Base-by-base conservation (phyloP, 441 rosid species). In the Biscutella laevigata region DNA sequence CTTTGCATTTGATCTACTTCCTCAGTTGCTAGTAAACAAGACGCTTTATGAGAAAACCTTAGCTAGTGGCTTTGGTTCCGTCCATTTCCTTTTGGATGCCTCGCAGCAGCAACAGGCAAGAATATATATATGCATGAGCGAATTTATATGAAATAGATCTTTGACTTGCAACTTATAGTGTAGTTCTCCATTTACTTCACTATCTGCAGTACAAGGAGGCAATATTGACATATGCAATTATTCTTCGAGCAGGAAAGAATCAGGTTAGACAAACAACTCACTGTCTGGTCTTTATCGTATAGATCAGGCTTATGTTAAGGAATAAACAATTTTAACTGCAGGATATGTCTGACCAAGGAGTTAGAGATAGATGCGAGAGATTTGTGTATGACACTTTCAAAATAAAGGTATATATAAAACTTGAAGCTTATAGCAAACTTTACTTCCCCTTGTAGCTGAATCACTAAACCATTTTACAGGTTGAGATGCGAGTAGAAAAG, bases 11-110 rank as follows among this genome's bases (percentile, higher is more conserved):
- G 33, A 40, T 55, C 39, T 19, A 29, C 59, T 66, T 32, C 57
- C 61, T 37, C 88, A 91, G 98, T 81, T 87, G 35, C 74, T 87
- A 64, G 98, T 91, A 42, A 87, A 91, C 83, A 84, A 74, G 77
- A 85, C 96, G 7, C 94, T 91, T 29, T 85, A 87, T 46, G 96
- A 85, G 85, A 91, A 85, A 82, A 91, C 98, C 26, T 70, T 87
- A 69, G 98, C 96, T 19, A 85, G 98, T 77, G 98, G 98, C 52
- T 91, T 87, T 53, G 98, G 98, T 58, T 73, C 98, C 5, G 85
- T 91, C 64, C 87, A 91, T 72, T 87, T 91, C 71, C 96, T 91
- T 72, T 66, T 91, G 71, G 98, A 91, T 71, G 95, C 96, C 64
- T 84, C 96, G 16, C 90, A 91, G 72, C 95, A 91, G 71, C 98